Percentiles rank a stretch among this genome's conserved stretches.
These are phyloP conservation scores for Rhizopogon vesiculosus DNA, from an alignment of 768 basidiomycete species.

Conservation along the genomic window DNA sequence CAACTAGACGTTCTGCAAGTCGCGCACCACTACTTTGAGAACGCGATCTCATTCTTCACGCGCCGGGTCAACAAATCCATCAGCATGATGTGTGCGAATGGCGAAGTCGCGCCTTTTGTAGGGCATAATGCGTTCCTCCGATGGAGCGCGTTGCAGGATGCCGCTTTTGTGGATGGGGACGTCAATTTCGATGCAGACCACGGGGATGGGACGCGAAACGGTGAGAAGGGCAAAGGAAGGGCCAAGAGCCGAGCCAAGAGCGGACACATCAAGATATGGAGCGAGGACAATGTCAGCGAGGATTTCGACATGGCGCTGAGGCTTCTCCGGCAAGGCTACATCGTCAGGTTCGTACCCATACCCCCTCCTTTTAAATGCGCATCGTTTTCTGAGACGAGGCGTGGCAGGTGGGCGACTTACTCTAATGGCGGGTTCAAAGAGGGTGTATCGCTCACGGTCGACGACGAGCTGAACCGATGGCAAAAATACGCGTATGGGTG, in stretches of 20 bases:
- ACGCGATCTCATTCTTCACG: conserved; percentile 86
- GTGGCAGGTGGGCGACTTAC: conserved; percentile 70
- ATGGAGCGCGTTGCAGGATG: conserved; percentile 87
- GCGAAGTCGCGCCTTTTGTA: conserved; percentile 74
- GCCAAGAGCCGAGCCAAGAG: neutral
- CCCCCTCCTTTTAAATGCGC: neutral
- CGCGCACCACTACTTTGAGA: conserved; percentile 86
- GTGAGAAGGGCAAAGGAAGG: conserved; percentile 63
- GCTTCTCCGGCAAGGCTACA: conserved; percentile 61
- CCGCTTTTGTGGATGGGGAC: conserved; percentile 62
- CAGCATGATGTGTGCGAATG: conserved; percentile 75
- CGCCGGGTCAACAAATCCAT: conserved; percentile 82
- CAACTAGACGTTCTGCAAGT: conserved; percentile 79
- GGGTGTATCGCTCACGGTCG: conserved; percentile 83
- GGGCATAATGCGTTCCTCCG: conserved; percentile 88
- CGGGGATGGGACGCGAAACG: too few species aligned
- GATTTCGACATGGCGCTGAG: conserved; percentile 67
- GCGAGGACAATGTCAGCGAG: conserved; percentile 61
- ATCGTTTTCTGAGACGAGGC: conserved; percentile 2
- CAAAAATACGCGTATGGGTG: conserved; percentile 81
- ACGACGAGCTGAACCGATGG: conserved; percentile 91
- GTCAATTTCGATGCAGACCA: conserved; percentile 40
- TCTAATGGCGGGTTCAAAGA: conserved; percentile 85
- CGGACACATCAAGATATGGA: conserved; percentile 69
- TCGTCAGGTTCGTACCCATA: conserved; percentile 43